These are phyloP conservation scores for Syzygium oleosum DNA, from an alignment of 345 rosid genomes.

Conservation along the genomic window DNA sequence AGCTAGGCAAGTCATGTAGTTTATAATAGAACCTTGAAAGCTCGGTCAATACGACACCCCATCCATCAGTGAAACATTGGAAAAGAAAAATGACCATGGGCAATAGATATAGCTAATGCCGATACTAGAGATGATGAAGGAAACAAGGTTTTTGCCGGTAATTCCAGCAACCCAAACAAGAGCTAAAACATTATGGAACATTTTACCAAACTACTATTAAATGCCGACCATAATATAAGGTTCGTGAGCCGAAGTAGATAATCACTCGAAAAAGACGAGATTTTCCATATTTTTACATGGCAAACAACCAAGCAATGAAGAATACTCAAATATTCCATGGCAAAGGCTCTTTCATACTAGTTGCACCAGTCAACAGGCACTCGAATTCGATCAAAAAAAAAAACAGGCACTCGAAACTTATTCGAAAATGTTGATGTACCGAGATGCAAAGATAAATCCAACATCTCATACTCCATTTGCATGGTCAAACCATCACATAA, in stretches of 20 bases:
- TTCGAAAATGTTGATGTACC: too few species aligned
- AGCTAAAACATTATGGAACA: too few species aligned
- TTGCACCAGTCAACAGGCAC: background rate
- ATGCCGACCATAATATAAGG: background rate
- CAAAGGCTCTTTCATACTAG: background rate
- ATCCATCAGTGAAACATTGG: fast-evolving
- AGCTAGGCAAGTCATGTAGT: background rate
- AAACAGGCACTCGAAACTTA: background rate
- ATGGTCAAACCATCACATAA: too few species aligned
- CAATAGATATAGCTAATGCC: fast-evolving
- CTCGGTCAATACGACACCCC: background rate
- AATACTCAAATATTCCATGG: background rate
- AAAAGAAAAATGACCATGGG: background rate
- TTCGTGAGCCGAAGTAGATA: background rate
- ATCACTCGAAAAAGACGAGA: too few species aligned
- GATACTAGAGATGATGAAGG: background rate
- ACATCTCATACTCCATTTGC: too few species aligned
- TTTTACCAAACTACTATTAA: too few species aligned
- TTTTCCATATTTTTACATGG: too few species aligned
- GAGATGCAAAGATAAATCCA: too few species aligned
- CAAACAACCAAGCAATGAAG: too few species aligned
- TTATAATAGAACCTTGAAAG: fast-evolving
- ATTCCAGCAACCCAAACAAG: background rate
- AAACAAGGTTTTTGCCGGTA: background rate
- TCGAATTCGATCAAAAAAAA: too few species aligned